Conservation (phyloP, 2,329 filamentous ascomycete genomes). For the Periconia sp. region DNA sequence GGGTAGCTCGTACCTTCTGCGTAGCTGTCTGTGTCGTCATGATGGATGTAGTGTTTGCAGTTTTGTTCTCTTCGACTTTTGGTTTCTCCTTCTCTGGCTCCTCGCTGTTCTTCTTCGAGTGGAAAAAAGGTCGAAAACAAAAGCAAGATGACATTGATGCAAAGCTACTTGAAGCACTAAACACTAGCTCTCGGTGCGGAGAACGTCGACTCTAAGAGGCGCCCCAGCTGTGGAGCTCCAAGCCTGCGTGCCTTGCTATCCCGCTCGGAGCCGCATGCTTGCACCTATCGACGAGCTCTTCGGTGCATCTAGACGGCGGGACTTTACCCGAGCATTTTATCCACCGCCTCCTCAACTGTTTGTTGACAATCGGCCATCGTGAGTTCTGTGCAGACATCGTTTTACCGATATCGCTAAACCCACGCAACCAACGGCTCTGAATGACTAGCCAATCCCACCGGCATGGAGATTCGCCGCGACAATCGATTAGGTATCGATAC, state of each 20-base stretch:
- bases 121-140: constrained; percentile 18
- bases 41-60: constrained; percentile 4
- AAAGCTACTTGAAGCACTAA: constrained; percentile 10
- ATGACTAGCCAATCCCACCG: neutral
- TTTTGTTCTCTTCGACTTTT: constrained; percentile 11
- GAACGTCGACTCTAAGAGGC: constrained; percentile 22
- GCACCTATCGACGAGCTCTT: constrained; percentile 19
- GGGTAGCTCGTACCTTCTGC: constrained; percentile 37
- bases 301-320: constrained; percentile 22
- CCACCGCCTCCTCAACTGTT: constrained; percentile 26
- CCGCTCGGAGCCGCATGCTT: constrained; percentile 18
- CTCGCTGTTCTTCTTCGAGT: constrained; percentile 11
- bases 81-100: constrained; percentile 7
- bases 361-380: constrained; percentile 17
- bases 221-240: constrained; percentile 24
- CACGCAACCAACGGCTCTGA: neutral
- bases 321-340: constrained; percentile 39
- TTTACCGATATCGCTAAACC: constrained; percentile 24
- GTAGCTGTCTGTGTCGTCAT: constrained; percentile 33
- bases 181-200: neutral
- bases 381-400: constrained; percentile 9
- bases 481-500: neutral
- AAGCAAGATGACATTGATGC: constrained; percentile 18
- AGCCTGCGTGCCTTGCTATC: constrained; percentile 28
- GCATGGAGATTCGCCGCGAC: neutral